Evolutionary conservation across 257 asterid genomes (phyloP).

Genomic region (Cordia subcordata): DNA sequence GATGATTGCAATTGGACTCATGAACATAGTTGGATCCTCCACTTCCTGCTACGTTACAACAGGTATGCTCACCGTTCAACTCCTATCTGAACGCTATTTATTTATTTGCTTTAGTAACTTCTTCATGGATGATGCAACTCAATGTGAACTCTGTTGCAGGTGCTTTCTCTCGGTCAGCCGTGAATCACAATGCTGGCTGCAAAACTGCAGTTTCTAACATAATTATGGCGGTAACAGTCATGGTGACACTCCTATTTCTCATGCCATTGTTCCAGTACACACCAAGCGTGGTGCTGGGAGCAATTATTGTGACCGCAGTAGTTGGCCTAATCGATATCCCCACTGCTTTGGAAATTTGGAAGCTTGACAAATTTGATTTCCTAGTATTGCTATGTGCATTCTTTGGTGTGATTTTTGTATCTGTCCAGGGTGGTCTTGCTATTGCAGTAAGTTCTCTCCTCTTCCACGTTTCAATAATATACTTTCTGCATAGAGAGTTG

Average conservation of each 20-base stretch:
- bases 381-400: conserved; percentile 65
- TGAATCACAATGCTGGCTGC: conserved; percentile 91
- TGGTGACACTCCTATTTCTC: conserved; percentile 82
- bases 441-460: conserved; percentile 47
- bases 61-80: conserved; percentile 23
- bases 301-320: conserved; percentile 82
- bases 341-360: conserved; percentile 80
- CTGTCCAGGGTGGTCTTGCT: conserved; percentile 80
- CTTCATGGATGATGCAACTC: not conserved
- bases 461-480: not conserved
- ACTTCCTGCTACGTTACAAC: conserved; percentile 88
- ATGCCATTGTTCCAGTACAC: conserved; percentile 94
- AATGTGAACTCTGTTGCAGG: conserved; percentile 29
- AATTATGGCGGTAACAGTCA: conserved; percentile 73
- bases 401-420: conserved; percentile 71
- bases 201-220: conserved; percentile 80
- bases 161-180: conserved; percentile 88
- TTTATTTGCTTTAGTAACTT: not conserved
- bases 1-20: conserved; percentile 85
- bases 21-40: conserved; percentile 83
- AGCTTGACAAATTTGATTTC: conserved; percentile 72
- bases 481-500: not conserved
- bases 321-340: conserved; percentile 77
- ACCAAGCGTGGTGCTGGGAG: conserved; percentile 76
- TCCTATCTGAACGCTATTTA: not conserved